phyloP scores from a whole-genome alignment of 805 yeast genomes.

The Cyberlindnera samutprakarnensis region DNA sequence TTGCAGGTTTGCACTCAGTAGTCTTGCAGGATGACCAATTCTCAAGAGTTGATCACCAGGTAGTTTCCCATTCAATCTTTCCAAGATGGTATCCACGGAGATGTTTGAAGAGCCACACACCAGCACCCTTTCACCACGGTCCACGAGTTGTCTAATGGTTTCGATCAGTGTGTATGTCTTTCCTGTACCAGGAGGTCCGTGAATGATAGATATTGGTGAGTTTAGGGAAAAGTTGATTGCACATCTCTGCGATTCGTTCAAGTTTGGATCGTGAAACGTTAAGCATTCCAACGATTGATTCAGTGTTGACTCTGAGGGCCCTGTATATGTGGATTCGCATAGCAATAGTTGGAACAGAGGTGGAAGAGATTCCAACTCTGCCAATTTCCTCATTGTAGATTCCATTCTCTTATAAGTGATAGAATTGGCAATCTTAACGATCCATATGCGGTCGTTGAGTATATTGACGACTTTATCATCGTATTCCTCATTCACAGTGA shows the following conservation, averaged over 20 bases:
- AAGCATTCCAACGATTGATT: slow-evolving; percentile 7
- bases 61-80: slow-evolving; percentile 39
- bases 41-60: slow-evolving; percentile 47
- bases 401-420: slow-evolving; percentile 75
- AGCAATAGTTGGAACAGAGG: slow-evolving; percentile 4
- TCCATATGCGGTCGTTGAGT: slow-evolving; percentile 48
- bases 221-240: slow-evolving; percentile 65
- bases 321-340: slow-evolving; percentile 25
- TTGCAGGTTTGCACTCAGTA: slow-evolving; percentile 48
- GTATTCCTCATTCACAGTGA: slow-evolving; percentile 52
- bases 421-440: slow-evolving; percentile 50
- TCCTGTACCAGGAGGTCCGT: slow-evolving; percentile 81
- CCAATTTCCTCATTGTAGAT: slow-evolving; percentile 60
- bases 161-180: slow-evolving; percentile 82
- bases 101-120: slow-evolving; percentile 95
- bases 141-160: slow-evolving; percentile 64
- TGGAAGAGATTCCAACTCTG: slow-evolving; percentile 26
- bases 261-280: slow-evolving; percentile 32
- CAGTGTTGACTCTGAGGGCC: slow-evolving; percentile 15
- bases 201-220: slow-evolving; percentile 54
- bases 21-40: slow-evolving; percentile 90
- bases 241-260: slow-evolving; percentile 53
- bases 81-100: slow-evolving; percentile 85
- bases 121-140: slow-evolving; percentile 52
- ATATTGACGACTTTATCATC: slow-evolving; percentile 43